Evolutionary conservation across 2,329 filamentous ascomycete species (phyloP).

Genomic region (Magnaporthiopsis rhizophila): DNA sequence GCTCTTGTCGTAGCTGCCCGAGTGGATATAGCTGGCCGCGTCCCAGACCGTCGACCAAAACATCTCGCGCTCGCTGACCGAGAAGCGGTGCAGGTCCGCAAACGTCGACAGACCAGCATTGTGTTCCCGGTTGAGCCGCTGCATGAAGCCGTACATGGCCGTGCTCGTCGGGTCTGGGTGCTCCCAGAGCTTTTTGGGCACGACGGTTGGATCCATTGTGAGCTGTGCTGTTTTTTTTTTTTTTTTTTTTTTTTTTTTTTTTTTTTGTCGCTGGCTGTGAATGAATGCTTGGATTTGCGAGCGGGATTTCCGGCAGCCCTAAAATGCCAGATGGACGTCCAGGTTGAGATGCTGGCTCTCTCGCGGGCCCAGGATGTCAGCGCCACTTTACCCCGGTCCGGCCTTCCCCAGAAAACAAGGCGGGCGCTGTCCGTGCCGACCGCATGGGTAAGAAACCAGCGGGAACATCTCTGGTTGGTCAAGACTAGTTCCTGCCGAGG

Average conservation of each 20-base stretch:
- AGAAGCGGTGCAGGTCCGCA: conserved; percentile 62
- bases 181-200: conserved; percentile 60
- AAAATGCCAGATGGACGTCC: no score
- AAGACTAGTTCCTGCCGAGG: neutral
- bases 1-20: conserved; percentile 39
- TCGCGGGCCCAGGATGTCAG: no score
- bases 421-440: neutral
- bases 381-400: neutral
- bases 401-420: neutral
- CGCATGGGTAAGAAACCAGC: neutral
- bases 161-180: conserved; percentile 54
- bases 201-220: conserved; percentile 6
- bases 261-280: no score
- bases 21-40: conserved; percentile 51
- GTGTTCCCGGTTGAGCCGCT: conserved; percentile 51
- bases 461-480: neutral
- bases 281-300: no score
- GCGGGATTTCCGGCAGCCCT: no score
- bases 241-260: no score
- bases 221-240: no score
- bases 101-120: conserved; percentile 56
- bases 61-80: conserved; percentile 48
- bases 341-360: no score
- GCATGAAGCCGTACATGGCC: conserved; percentile 60
- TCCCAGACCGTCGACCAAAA: conserved; percentile 63